Conservation (phyloP, 2,329 filamentous ascomycete genomes). For the Alternaria sp. region DNA sequence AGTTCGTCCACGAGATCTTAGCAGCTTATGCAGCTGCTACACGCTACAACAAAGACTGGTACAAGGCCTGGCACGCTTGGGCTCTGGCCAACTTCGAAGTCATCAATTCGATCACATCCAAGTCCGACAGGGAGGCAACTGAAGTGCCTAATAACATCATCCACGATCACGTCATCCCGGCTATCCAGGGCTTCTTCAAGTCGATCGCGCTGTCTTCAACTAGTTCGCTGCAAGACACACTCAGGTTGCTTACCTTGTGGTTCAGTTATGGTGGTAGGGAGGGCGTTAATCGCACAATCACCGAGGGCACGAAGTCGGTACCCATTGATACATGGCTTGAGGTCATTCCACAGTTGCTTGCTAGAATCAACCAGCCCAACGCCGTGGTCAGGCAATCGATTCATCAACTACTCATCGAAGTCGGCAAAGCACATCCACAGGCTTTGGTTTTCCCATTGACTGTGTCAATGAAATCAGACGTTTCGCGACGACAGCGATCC, state of each 20-base stretch:
- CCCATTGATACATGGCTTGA: slow-evolving; percentile 99
- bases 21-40: slow-evolving; percentile 92
- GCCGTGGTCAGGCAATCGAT: slow-evolving; percentile 87
- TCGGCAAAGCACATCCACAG: slow-evolving; percentile 93
- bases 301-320: slow-evolving; percentile 88
- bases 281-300: slow-evolving; percentile 88
- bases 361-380: slow-evolving; percentile 96
- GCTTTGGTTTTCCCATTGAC: slow-evolving; percentile 96
- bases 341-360: slow-evolving; percentile 96
- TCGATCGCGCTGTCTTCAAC: slow-evolving; percentile 92
- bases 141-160: slow-evolving; percentile 73
- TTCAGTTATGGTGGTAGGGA: slow-evolving; percentile 89
- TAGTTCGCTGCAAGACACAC: slow-evolving; percentile 93
- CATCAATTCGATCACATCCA: slow-evolving; percentile 79
- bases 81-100: slow-evolving; percentile 98
- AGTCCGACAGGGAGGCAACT: slow-evolving; percentile 67
- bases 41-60: slow-evolving; percentile 92
- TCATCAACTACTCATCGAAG: slow-evolving; percentile 89
- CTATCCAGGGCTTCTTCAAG: slow-evolving; percentile 95
- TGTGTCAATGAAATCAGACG: slow-evolving; percentile 96
- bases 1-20: slow-evolving; percentile 86
- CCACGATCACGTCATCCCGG: slow-evolving; percentile 89
- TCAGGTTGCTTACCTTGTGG: slow-evolving; percentile 93
- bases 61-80: slow-evolving; percentile 99
- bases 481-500: slow-evolving; percentile 82